Conservation (phyloP, 257 asterid genomes). For the Nicotiana noctiflora region DNA sequence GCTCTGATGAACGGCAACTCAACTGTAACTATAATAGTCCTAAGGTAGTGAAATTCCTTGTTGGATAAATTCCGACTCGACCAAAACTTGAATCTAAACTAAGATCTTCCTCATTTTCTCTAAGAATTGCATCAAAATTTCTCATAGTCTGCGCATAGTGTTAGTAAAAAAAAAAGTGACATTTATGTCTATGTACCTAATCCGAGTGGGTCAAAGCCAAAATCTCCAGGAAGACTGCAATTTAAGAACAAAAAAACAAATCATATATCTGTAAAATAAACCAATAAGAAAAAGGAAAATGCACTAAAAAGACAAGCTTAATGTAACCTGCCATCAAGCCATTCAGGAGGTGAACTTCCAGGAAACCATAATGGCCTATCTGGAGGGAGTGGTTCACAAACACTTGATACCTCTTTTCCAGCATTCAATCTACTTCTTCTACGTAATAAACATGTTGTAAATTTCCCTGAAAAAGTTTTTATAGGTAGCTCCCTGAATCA, state of each 20-base stretch:
- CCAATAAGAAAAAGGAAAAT: neutral
- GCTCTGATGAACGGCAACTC: neutral
- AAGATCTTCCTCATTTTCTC: neutral
- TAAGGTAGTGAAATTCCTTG: neutral
- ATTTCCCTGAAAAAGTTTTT: conserved; percentile 17
- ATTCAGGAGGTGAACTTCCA: conserved; percentile 78
- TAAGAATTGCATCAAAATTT: neutral
- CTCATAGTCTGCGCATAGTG: neutral
- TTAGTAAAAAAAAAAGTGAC: neutral
- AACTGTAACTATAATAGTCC: neutral
- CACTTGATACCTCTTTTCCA: conserved; percentile 65
- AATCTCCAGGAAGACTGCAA: conserved; percentile 82
- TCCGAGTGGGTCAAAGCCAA: conserved; percentile 86
- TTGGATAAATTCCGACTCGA: neutral
- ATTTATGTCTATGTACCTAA: conserved; percentile 36
- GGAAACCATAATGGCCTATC: conserved; percentile 93
- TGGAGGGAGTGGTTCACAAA: conserved; percentile 80
- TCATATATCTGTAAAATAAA: neutral
- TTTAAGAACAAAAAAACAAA: neutral
- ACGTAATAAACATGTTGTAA: conserved; percentile 10
- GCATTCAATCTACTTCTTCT: conserved; percentile 35
- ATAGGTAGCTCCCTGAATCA: conserved; percentile 21
- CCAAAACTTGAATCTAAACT: neutral
- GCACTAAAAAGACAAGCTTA: too few species aligned
- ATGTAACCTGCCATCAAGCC: conserved; percentile 82